Percentiles rank a stretch among this genome's conserved stretches.
Conservation (phyloP, 495 filamentous ascomycete species). For the Chaetomium fimeti region DNA sequence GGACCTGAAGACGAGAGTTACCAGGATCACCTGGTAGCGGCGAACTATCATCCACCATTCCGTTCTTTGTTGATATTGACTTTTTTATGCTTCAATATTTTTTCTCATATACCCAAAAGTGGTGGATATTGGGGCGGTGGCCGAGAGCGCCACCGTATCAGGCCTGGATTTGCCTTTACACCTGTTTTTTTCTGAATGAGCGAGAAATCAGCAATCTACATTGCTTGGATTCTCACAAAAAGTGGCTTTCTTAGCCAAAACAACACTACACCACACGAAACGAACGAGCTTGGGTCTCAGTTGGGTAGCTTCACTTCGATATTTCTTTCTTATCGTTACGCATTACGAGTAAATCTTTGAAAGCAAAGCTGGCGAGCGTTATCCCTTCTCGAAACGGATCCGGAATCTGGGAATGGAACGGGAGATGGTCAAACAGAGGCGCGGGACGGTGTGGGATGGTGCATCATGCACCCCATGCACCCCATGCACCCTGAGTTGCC, state of each 20-base stretch:
- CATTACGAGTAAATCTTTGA: neutral
- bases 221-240: neutral
- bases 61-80: neutral
- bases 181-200: neutral
- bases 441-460: neutral
- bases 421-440: neutral
- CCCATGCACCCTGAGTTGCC: neutral
- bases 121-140: neutral
- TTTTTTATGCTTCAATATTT: neutral
- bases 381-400: neutral
- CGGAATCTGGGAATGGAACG: neutral
- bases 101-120: constrained; percentile 10
- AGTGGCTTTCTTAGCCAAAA: neutral
- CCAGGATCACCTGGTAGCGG: constrained; percentile 46
- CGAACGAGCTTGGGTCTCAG: neutral
- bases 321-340: neutral
- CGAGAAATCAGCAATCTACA: neutral
- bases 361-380: neutral
- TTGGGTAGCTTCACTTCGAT: neutral
- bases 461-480: neutral
- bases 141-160: neutral
- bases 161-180: neutral
- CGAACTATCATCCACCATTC: neutral
- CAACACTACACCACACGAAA: neutral
- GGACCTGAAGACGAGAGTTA: constrained; percentile 46